Evolutionary conservation across 257 asterid species (phyloP).

Genomic region (Ballota nigra): DNA sequence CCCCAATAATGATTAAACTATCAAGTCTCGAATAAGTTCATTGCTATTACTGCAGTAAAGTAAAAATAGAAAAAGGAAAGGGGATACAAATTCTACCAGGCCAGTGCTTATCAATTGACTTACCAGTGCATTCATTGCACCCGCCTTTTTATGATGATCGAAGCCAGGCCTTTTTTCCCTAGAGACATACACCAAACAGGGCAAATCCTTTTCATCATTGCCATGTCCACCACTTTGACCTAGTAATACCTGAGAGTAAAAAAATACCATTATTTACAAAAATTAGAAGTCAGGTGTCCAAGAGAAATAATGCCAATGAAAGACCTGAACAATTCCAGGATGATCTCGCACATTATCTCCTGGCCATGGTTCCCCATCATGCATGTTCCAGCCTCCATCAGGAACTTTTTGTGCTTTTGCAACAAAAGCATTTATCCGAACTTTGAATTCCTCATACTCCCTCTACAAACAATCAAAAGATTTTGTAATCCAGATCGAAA

Average conservation of each 20-base stretch:
- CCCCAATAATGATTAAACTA: background rate
- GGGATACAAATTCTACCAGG: background rate
- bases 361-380: constrained; percentile 14
- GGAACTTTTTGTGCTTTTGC: constrained; percentile 10
- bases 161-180: constrained; percentile 18
- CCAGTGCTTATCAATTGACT: background rate
- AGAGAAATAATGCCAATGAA: background rate
- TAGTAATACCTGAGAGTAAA: background rate
- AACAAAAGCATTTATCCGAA: constrained; percentile 10
- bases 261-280: background rate
- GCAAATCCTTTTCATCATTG: constrained; percentile 6
- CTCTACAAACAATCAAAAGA: constrained; percentile 12
- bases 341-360: constrained; percentile 16
- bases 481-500: background rate
- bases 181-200: constrained; percentile 7
- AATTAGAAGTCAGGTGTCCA: background rate
- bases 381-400: constrained; percentile 20
- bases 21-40: background rate
- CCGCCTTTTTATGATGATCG: constrained; percentile 14
- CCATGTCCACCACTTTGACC: constrained; percentile 9
- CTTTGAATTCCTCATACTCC: constrained; percentile 23
- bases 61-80: background rate
- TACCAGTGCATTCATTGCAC: constrained; percentile 17
- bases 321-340: constrained; percentile 18
- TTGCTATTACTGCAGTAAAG: background rate